Evolutionary conservation across 148 eudicot species (phyloP).

Genomic region (Cornus controversa): DNA sequence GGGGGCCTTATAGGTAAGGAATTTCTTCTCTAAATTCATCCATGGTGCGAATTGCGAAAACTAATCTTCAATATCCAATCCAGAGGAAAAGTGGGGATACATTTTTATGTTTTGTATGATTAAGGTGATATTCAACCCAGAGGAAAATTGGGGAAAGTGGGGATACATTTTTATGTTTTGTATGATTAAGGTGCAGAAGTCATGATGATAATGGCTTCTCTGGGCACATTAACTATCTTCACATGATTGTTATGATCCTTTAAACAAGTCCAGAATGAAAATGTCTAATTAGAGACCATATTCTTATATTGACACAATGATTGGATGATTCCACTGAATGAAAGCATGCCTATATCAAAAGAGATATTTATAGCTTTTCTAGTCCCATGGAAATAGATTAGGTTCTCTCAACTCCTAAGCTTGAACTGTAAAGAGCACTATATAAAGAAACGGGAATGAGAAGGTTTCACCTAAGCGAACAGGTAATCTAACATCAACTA

Average conservation of each 20-base stretch:
- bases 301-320: slow-evolving; percentile 16
- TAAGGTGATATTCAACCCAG: no score
- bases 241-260: slow-evolving; percentile 6
- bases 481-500: slow-evolving; percentile 5
- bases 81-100: no score
- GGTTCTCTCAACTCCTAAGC: not conserved
- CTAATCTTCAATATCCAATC: no score
- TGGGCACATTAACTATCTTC: not conserved
- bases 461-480: slow-evolving; percentile 7
- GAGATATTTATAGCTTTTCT: slow-evolving; percentile 2
- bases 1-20: no score
- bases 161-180: no score
- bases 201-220: no score
- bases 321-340: slow-evolving; percentile 5
- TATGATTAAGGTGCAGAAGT: no score
- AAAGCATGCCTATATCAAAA: not conserved
- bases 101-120: no score
- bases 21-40: no score
- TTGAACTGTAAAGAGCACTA: not conserved
- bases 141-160: no score
- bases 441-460: not conserved
- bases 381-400: slow-evolving; percentile 12
- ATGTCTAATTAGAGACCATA: not conserved
- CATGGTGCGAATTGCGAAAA: no score
- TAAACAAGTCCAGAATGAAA: not conserved